Percentiles rank a stretch among this genome's conserved stretches.
Conservation (phyloP, 768 basidiomycete species). For the Leccinum variicolor region DNA sequence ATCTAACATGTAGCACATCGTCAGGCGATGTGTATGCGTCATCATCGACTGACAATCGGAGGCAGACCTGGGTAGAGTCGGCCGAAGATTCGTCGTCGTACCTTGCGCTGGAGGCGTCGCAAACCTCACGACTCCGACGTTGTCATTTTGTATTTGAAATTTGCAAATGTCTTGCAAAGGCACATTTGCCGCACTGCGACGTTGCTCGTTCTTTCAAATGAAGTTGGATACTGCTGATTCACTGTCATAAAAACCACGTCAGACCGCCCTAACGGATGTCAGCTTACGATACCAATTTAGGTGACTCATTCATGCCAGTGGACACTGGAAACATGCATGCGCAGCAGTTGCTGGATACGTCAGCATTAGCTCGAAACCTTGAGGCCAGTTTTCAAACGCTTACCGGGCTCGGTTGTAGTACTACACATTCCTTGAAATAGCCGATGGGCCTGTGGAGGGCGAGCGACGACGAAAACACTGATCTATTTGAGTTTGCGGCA, state of each 20-base stretch:
- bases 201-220: not conserved
- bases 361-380: not conserved
- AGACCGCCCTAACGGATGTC: not conserved
- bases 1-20: not conserved
- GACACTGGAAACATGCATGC: not conserved
- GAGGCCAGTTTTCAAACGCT: not conserved
- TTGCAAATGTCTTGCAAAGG: not conserved
- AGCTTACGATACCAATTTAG: not conserved
- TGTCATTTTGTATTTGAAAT: not conserved
- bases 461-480: not conserved
- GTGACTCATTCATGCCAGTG: not conserved
- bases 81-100: not conserved
- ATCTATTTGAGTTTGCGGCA: not conserved
- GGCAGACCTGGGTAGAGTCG: not conserved
- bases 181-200: not conserved
- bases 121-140: too few relatives aligned
- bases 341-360: too few relatives aligned
- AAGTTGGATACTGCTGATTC: not conserved
- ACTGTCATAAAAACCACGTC: not conserved
- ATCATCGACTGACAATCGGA: not conserved
- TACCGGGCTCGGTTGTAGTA: not conserved
- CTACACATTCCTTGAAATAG: not conserved
- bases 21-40: not conserved
- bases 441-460: not conserved
- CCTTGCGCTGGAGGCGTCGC: not conserved